Conservation (phyloP, 108 stramenopile genomes). For the Hondaea fermentalgiana region DNA sequence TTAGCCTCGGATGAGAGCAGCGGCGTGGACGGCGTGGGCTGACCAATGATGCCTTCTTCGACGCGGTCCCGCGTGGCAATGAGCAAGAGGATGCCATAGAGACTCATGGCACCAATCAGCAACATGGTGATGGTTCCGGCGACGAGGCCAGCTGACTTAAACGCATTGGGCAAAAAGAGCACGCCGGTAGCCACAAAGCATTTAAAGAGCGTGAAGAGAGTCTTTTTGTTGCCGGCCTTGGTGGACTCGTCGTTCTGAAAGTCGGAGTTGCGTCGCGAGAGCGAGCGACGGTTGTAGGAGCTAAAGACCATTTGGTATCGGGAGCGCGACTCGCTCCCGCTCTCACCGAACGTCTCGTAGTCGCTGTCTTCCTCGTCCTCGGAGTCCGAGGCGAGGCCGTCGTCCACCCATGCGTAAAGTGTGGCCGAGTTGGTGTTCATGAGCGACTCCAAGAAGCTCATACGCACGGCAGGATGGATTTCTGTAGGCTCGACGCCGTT, state of each 20-base stretch:
- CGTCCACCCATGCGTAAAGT: background rate
- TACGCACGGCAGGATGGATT: background rate
- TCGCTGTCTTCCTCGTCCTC: constrained; percentile 4
- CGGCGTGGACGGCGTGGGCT: background rate
- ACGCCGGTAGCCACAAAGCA: constrained; percentile 6
- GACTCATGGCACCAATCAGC: background rate
- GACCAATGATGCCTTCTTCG: background rate
- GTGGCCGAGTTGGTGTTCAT: background rate
- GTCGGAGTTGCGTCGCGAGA: background rate
- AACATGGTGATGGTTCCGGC: background rate
- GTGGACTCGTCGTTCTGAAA: constrained; percentile 14
- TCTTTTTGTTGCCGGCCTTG: background rate
- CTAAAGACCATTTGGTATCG: background rate
- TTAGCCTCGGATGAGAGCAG: background rate
- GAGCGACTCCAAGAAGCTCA: background rate
- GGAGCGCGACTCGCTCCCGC: background rate
- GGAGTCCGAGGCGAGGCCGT: background rate
- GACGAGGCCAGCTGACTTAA: background rate
- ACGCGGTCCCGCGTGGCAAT: background rate
- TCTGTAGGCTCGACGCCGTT: background rate
- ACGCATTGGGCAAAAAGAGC: background rate
- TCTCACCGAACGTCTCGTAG: background rate
- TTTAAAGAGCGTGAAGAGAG: background rate
- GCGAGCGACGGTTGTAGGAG: background rate
- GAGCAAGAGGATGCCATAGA: background rate